Percentiles rank a stretch among this genome's conserved stretches.
phyloP scores from a whole-genome alignment of 164 flowering plant species.

The Tetracentron sinense region DNA sequence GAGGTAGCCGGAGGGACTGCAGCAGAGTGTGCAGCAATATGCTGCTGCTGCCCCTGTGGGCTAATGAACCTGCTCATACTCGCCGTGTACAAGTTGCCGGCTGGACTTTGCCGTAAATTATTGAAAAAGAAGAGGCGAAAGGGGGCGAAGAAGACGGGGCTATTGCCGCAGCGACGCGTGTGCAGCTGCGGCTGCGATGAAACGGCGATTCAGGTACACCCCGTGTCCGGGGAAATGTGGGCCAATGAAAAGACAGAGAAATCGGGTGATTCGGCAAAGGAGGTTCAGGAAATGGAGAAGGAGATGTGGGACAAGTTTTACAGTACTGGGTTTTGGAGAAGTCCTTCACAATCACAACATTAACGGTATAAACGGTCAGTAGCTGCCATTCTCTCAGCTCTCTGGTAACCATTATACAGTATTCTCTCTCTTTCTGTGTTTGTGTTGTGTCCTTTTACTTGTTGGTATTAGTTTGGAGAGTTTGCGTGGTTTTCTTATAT shows the following conservation, averaged over 20 bases:
- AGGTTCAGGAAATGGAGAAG: conserved; percentile 54
- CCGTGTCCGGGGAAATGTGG: background rate
- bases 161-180: conserved; percentile 17
- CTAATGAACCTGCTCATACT: conserved; percentile 49
- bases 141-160: conserved; percentile 27
- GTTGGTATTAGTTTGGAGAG: too few species aligned
- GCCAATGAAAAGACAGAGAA: background rate
- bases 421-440: too few species aligned
- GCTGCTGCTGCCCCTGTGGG: conserved; percentile 89
- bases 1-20: conserved; percentile 80
- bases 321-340: conserved; percentile 86
- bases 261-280: conserved; percentile 20
- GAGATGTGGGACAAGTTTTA: conserved; percentile 79
- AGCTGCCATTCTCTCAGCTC: too few species aligned
- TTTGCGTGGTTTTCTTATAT: too few species aligned
- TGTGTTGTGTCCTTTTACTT: too few species aligned
- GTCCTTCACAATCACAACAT: conserved; percentile 48
- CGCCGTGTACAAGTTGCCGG: conserved; percentile 71
- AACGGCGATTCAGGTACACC: conserved; percentile 30
- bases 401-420: too few species aligned
- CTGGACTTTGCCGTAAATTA: conserved; percentile 62
- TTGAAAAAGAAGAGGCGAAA: conserved; percentile 32
- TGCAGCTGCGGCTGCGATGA: conserved; percentile 40
- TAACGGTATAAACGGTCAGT: background rate
- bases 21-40: conserved; percentile 80